These are phyloP conservation scores for Tricholoma furcatifolium DNA, from an alignment of 768 basidiomycete species.

Conservation along the genomic window DNA sequence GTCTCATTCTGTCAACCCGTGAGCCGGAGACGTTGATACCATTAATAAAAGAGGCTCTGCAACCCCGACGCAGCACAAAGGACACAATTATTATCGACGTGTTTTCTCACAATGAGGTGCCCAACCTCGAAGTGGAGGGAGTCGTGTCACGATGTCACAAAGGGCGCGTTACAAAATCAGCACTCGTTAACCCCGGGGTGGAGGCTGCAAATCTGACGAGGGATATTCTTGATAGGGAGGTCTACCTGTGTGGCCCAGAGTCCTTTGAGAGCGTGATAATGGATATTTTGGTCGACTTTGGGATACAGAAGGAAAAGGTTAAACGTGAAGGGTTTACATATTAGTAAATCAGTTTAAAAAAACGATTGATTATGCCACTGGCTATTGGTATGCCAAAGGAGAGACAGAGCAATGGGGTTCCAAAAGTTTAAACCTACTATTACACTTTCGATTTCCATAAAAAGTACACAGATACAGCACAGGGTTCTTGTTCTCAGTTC, in stretches of 20 bases:
- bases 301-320: slow-evolving; percentile 31
- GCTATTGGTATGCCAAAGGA: no score
- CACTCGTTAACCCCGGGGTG: slow-evolving; percentile 12
- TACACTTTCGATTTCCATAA: background rate
- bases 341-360: slow-evolving; percentile 19
- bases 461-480: background rate
- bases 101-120: slow-evolving; percentile 28
- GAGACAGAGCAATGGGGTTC: no score
- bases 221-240: slow-evolving; percentile 23
- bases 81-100: slow-evolving; percentile 35
- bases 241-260: slow-evolving; percentile 52
- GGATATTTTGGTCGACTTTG: slow-evolving; percentile 31
- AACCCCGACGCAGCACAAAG: slow-evolving; percentile 7
- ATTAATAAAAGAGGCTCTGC: slow-evolving; percentile 34
- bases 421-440: no score
- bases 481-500: no score
- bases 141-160: slow-evolving; percentile 15
- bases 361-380: no score
- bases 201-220: background rate
- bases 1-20: slow-evolving; percentile 47
- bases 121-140: slow-evolving; percentile 7
- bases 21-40: slow-evolving; percentile 52
- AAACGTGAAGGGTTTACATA: slow-evolving; percentile 44
- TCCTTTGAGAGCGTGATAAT: slow-evolving; percentile 41
- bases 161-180: slow-evolving; percentile 22